phyloP scores from a whole-genome alignment of 768 basidiomycete species.

The Tricholoma saponaceum region DNA sequence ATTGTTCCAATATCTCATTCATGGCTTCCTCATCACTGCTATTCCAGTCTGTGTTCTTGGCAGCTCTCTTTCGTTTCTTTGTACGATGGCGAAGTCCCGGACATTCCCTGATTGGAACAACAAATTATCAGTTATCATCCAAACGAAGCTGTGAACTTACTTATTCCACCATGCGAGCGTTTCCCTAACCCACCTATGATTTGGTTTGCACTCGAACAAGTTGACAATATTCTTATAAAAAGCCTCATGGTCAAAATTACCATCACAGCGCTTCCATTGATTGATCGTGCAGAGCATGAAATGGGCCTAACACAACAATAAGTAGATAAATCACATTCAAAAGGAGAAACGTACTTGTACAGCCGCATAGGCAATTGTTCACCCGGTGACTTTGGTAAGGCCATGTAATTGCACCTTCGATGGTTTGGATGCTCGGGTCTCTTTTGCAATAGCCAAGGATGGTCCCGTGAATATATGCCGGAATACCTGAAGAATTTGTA shows the following conservation, averaged over 20 bases:
- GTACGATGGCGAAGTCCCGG: not conserved
- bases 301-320: not conserved
- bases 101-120: not conserved
- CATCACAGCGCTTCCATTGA: not conserved
- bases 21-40: constrained; percentile 1
- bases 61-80: not conserved
- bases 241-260: not conserved
- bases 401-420: not conserved
- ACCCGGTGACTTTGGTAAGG: not conserved
- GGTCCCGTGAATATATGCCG: not conserved
- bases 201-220: not conserved
- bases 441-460: not conserved
- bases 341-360: not conserved
- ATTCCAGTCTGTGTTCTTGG: not conserved
- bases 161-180: not conserved
- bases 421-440: not conserved
- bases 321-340: not conserved
- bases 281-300: not conserved
- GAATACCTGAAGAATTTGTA: not conserved
- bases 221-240: not conserved
- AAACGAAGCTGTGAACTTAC: not conserved
- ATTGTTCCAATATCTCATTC: not conserved
- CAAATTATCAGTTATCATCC: not conserved
- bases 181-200: not conserved
- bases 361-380: not conserved